Conservation (phyloP, 768 basidiomycete genomes). For the Solioccasus polychromus region DNA sequence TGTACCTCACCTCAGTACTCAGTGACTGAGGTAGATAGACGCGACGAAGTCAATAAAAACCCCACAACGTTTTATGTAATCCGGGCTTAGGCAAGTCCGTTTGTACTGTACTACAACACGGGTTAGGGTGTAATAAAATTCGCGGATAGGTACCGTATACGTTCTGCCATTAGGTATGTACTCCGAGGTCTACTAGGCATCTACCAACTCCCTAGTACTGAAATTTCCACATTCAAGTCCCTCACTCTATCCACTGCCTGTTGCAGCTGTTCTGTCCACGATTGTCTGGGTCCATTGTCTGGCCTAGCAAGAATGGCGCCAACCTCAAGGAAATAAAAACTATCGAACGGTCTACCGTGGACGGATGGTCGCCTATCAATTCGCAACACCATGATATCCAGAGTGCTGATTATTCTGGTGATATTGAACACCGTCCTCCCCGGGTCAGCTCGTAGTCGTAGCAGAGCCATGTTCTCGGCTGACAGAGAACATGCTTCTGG, state of each 20-base stretch:
- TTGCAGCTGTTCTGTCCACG: slow-evolving; percentile 37
- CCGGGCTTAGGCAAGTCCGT: too few species aligned
- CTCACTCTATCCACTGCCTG: slow-evolving; percentile 34
- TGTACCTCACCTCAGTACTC: too few species aligned
- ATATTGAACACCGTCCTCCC: slow-evolving; percentile 8
- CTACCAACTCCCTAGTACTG: slow-evolving; percentile 52
- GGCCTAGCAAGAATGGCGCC: slow-evolving; percentile 2
- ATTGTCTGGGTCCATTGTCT: background rate
- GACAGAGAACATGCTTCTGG: slow-evolving; percentile 25
- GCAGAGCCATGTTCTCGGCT: slow-evolving; percentile 32
- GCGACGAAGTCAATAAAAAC: too few species aligned
- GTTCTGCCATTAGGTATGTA: too few species aligned
- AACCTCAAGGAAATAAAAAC: slow-evolving; percentile 67
- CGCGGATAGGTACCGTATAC: too few species aligned
- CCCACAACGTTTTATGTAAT: too few species aligned
- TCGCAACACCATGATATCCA: slow-evolving; percentile 46
- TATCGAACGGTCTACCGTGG: slow-evolving; percentile 45
- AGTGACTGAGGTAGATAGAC: too few species aligned
- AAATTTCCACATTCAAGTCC: slow-evolving; percentile 34
- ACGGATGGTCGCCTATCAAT: slow-evolving; percentile 66
- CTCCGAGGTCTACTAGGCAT: background rate
- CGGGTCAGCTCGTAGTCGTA: slow-evolving; percentile 31
- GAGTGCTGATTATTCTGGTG: slow-evolving; percentile 28
- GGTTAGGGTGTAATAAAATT: too few species aligned
- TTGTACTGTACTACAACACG: too few species aligned